Base-by-base conservation (phyloP, 306 rosid species). In the Abrus pulchellus region DNA sequence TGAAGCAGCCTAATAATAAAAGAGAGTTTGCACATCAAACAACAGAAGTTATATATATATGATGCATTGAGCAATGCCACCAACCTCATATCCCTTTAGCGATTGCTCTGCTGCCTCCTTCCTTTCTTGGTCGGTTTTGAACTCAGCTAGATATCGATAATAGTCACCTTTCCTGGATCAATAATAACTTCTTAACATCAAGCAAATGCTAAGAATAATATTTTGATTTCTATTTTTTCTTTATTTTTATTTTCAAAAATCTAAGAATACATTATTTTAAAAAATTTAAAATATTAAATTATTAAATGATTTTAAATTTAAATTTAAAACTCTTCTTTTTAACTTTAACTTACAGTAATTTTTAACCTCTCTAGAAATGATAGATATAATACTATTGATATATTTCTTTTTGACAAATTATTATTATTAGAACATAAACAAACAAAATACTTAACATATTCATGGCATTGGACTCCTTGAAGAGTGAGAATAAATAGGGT, bases 121-220 rank as follows among this genome's bases (percentile, higher is more conserved):
- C 80, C 87, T 85, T 43, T 87, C 94, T 76, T 88, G 86, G 47
- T 88, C 92, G 0, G 60, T 64, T 83, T 88, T 90, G 83, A 90
- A 90, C 87, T 90, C 94, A 60, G 94, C 94, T 81, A 90, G 92
- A 49, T 90, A 90, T 44, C 94, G 90, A 79, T 33, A 85, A 68
- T 90, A 90, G 77, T 90, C 94, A 68, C 94, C 94, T 78, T 90
- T 90, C 92, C 94, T 90, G 83, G 7, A 86, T 60, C 67, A 80
- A 67, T 14, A 65, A n/a, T 63, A 79, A 70, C 75, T 54, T 29
- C 36, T n/a, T 34, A 60, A 63, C 27, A 73, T 79, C 33, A 77
- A 68, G 52, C 4, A 36, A 4, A 20, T 20, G 20, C 20, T 20
- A 20, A 20, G 20, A 20, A 20, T 20, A 20, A 20, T 20, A 20